A percentile compares a stretch with the other conserved stretches of the same genome.
phyloP scores from a whole-genome alignment of 768 basidiomycete genomes.

The Termitomyces sp. region DNA sequence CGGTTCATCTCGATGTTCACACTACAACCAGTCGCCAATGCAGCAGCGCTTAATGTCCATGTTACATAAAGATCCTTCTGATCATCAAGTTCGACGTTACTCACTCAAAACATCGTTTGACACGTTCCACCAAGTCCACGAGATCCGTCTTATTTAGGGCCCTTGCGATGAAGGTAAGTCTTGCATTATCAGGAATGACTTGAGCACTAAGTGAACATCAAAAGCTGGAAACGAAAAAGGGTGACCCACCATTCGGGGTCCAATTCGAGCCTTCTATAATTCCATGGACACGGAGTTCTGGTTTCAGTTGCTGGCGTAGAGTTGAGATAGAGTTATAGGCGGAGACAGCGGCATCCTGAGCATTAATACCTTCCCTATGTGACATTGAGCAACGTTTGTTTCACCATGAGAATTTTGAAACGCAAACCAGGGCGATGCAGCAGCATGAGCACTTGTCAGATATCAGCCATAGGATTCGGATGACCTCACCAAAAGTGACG shows the following conservation, averaged over 20 bases:
- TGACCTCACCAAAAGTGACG: conserved; percentile 16
- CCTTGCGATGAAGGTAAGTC: conserved; percentile 67
- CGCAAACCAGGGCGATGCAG: conserved; percentile 64
- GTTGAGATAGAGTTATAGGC: conserved; percentile 77
- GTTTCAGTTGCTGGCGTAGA: conserved; percentile 83
- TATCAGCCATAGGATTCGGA: conserved; percentile 4
- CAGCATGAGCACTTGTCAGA: conserved; percentile 62
- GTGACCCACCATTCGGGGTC: conserved; percentile 59
- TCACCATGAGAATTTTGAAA: background rate
- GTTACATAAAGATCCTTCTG: conserved; percentile 5
- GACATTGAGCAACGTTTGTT: conserved; percentile 3
- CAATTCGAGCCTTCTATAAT: conserved; percentile 66
- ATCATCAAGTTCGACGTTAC: conserved; percentile 19
- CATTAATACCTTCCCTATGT: conserved; percentile 72
- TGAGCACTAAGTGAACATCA: background rate
- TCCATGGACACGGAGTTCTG: conserved; percentile 75
- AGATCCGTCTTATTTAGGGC: conserved; percentile 61
- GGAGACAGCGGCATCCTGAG: conserved; percentile 82
- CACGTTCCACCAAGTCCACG: conserved; percentile 45
- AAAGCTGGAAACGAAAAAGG: background rate
- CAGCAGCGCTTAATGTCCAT: conserved; percentile 47
- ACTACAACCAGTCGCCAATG: conserved; percentile 54
- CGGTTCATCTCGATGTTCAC: conserved; percentile 34
- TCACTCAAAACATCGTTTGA: conserved; percentile 68
- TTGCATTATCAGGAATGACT: conserved; percentile 85